phyloP scores from a whole-genome alignment of 2,329 filamentous ascomycete genomes.

The Beauveria sp. region DNA sequence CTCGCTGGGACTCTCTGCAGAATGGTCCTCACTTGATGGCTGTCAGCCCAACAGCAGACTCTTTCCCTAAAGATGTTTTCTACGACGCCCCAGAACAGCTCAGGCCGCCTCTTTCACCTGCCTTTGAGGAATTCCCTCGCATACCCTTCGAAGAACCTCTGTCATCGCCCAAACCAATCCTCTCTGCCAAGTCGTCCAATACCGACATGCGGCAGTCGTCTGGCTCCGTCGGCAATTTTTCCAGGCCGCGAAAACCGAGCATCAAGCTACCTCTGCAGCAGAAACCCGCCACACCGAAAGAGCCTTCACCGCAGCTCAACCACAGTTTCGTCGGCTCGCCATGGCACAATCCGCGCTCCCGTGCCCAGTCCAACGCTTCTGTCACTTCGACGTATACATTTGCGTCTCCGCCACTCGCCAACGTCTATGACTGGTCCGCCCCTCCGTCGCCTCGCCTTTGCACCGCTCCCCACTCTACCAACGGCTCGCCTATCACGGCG shows the following conservation, averaged over 20 bases:
- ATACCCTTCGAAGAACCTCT: constrained; percentile 3
- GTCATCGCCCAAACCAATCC: constrained; percentile 22
- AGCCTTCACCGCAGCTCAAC: background rate
- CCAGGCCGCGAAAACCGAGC: constrained; percentile 49
- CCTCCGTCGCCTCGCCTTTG: constrained; percentile 9
- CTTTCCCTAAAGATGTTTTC: constrained; percentile 9
- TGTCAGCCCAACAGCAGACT: background rate
- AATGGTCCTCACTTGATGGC: constrained; percentile 9
- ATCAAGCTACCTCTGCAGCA: constrained; percentile 31
- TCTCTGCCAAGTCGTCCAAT: constrained; percentile 25
- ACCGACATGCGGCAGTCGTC: constrained; percentile 29
- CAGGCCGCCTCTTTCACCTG: background rate
- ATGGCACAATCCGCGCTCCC: constrained; percentile 33
- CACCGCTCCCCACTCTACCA: constrained; percentile 1
- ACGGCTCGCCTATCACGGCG: constrained; percentile 27
- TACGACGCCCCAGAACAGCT: background rate
- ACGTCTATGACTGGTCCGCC: background rate
- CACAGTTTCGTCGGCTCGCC: constrained; percentile 20
- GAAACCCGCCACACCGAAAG: background rate
- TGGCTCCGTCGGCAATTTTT: constrained; percentile 47
- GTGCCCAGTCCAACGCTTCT: constrained; percentile 42
- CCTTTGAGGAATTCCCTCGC: constrained; percentile 6
- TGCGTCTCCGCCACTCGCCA: constrained; percentile 31
- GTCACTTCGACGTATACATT: constrained; percentile 38
- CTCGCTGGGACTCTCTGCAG: constrained; percentile 39